Percentiles rank a stretch among this genome's conserved stretches.
Conservation (phyloP, 192 early-diverging fungal species). For the Coemansia aciculifera region DNA sequence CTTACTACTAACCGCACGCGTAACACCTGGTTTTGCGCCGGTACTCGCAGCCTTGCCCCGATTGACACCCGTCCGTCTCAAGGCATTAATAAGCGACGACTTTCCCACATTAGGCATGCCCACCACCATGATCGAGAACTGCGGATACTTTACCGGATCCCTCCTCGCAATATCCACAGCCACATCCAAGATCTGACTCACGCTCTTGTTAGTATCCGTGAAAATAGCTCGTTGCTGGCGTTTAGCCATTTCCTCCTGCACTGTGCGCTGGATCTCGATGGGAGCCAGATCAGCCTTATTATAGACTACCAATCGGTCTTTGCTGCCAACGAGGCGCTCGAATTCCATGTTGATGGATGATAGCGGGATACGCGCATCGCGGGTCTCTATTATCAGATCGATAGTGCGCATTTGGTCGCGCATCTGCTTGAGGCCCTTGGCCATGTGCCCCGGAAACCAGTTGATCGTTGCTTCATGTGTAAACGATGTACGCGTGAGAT, state of each 20-base stretch:
- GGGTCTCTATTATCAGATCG: conserved; percentile 89
- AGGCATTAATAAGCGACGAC: conserved; percentile 85
- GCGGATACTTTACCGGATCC: conserved; percentile 44
- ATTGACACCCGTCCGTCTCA: conserved; percentile 77
- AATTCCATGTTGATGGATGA: conserved; percentile 87
- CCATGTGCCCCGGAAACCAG: conserved; percentile 91
- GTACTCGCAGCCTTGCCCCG: conserved; percentile 78
- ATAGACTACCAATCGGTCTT: conserved; percentile 81
- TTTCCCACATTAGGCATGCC: conserved; percentile 98
- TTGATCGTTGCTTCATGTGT: conserved; percentile 69
- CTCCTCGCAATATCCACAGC: conserved; percentile 58
- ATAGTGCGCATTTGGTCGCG: conserved; percentile 67
- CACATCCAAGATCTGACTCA: conserved; percentile 68
- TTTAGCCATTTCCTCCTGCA: conserved; percentile 35
- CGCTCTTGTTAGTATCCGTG: conserved; percentile 65
- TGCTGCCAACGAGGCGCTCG: conserved; percentile 62
- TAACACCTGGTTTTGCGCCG: conserved; percentile 86
- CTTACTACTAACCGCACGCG: conserved; percentile 66
- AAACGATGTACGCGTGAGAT: conserved; percentile 35
- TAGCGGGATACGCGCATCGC: conserved; percentile 92
- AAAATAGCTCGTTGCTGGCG: conserved; percentile 63
- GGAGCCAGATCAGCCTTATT: conserved; percentile 93
- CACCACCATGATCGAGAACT: conserved; percentile 72
- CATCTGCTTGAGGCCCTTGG: conserved; percentile 73
- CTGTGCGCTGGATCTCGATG: conserved; percentile 37